Percentiles rank a stretch among this genome's conserved stretches.
phyloP scores from a whole-genome alignment of 805 yeast species.

The Naumovozyma baii region DNA sequence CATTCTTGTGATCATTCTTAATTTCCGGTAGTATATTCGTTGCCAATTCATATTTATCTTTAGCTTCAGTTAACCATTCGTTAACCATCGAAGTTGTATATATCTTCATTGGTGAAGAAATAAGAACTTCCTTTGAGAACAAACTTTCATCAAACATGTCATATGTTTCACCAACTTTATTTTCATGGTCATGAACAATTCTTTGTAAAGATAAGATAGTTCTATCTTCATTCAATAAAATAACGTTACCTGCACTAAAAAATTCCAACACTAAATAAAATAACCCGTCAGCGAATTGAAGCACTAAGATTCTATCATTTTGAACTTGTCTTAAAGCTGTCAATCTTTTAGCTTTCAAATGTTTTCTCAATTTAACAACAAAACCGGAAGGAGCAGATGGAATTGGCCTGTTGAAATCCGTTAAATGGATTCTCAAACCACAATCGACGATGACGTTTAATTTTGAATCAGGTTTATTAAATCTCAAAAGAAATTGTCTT shows the following conservation, averaged over 20 bases:
- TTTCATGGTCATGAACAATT: conserved; percentile 63
- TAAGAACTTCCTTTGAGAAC: conserved; percentile 25
- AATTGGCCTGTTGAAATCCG: conserved; percentile 73
- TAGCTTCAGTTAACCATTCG: conserved; percentile 25
- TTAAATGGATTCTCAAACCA: conserved; percentile 70
- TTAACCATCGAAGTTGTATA: conserved; percentile 14
- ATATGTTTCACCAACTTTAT: conserved; percentile 65
- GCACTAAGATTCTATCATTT: conserved; percentile 72
- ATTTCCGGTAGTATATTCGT: conserved; percentile 3
- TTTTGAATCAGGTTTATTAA: conserved; percentile 76
- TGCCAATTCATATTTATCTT: conserved; percentile 8
- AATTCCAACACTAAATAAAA: conserved; percentile 77
- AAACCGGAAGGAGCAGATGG: conserved; percentile 78
- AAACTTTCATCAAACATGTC: conserved; percentile 45
- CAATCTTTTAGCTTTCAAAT: conserved; percentile 69
- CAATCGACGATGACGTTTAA: conserved; percentile 69
- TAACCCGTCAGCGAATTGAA: conserved; percentile 76
- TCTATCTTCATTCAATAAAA: conserved; percentile 59
- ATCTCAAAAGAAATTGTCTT: conserved; percentile 69
- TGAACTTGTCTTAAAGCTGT: conserved; percentile 65
- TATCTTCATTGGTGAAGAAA: conserved; percentile 7
- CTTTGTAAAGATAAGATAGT: conserved; percentile 69
- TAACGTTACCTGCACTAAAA: conserved; percentile 88
- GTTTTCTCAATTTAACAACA: conserved; percentile 78
- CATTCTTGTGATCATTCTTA: background rate